Evolutionary conservation across 441 rosid genomes (phyloP), one percentile per base, ranked within the genome.

Genomic region (Arabidopsis hybrid): DNA sequence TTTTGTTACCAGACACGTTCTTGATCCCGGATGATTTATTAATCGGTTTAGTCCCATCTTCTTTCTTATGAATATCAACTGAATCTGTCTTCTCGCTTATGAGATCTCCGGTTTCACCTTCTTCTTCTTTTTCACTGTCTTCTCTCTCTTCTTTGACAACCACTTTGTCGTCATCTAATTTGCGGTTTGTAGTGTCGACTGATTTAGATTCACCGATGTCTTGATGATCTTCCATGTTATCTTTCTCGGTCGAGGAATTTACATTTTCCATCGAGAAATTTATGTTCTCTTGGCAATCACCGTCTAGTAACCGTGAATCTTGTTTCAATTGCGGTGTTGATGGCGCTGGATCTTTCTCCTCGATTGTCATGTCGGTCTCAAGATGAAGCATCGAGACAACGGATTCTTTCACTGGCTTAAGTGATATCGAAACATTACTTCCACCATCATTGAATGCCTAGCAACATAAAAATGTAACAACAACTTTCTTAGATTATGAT

Each of bases 321-420:
- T 82, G 95, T 40, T 84, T 81, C 51, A 91, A 52, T 21, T 95
- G 99, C 1, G 97, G 98, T 12, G 98, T 93, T 29, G 95, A 86
- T 75, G 99, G 95, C 51, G 95, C 95, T 4, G 96, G 93, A 66
- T 80, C 86, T 60, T 61, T 80, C 71, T 83, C 86, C 71, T 73
- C 74, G 46, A 31, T 76, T 7, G 81, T 77, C 67, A 62, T 71
- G 79, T 77, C 56, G 57, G 82, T 81, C 58, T 71, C 85, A 57
- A 85, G 78, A 81, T 85, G 84, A 77, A 86, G 78, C 83, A 80
- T 81, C 7, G 95, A 88, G 71, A 78, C 89, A 50, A 83, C 75
- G 0, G 91, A 86, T 79, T 93, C 97, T 79, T 93, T 88, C 39
- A 88, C 85, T 4, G 96, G 95, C 74, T 88, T 86, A 47, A 89